Evolutionary conservation across 148 eudicot species (phyloP).

Genomic region (Rhododendron williamsianum): DNA sequence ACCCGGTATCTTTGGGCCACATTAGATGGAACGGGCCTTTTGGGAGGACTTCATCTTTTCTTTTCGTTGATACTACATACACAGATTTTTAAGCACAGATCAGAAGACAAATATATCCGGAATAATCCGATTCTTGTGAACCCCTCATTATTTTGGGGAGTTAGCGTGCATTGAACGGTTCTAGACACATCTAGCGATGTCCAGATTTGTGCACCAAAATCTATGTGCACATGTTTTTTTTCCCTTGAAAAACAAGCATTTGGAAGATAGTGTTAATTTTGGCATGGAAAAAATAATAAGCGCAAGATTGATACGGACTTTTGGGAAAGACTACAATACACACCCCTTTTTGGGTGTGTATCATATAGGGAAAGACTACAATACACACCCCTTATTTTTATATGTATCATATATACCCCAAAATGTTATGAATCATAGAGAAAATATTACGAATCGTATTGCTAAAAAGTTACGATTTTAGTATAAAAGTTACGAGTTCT

Average conservation of each 20-base stretch:
- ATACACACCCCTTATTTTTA: too few species aligned
- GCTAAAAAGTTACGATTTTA: too few species aligned
- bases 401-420: too few species aligned
- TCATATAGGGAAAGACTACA: too few species aligned
- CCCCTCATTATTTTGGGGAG: neutral
- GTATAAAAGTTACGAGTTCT: too few species aligned
- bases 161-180: neutral
- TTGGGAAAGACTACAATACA: too few species aligned
- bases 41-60: neutral
- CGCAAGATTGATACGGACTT: too few species aligned
- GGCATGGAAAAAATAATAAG: neutral
- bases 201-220: neutral
- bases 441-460: too few species aligned
- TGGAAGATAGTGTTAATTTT: neutral
- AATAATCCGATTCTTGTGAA: neutral
- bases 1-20: neutral
- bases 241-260: neutral
- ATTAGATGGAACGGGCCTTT: neutral
- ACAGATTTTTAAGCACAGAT: neutral
- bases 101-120: neutral
- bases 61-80: neutral
- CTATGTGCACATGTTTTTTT: neutral
- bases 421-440: too few species aligned
- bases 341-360: too few species aligned
- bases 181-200: neutral